Conservation (phyloP, 495 filamentous ascomycete genomes). For the Chaetomium fimeti region DNA sequence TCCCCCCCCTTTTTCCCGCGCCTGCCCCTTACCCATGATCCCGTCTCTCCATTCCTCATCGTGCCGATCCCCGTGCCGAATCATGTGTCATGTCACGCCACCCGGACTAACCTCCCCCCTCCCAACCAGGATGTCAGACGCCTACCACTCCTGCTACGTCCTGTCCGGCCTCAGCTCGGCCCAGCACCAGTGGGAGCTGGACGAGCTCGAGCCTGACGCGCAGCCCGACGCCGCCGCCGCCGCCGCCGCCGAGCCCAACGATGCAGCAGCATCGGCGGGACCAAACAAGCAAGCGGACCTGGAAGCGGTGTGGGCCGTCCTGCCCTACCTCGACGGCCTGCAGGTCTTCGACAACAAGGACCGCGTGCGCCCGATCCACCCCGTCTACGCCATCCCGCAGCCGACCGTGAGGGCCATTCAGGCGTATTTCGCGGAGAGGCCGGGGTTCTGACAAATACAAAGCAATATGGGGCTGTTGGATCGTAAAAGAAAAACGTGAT, state of each 20-base stretch:
- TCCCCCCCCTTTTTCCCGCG: conserved; percentile 6
- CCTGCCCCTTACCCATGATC: not conserved
- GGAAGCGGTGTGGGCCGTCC: conserved; percentile 56
- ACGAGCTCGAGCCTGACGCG: conserved; percentile 11
- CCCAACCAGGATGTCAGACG: conserved; percentile 63
- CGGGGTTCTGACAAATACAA: conserved; percentile 43
- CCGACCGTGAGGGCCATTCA: conserved; percentile 61
- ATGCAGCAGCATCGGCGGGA: not conserved
- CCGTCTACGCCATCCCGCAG: conserved; percentile 81
- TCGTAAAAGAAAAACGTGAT: no score
- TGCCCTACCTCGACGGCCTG: conserved; percentile 47
- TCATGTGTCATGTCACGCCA: conserved; percentile 5
- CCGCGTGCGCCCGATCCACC: conserved; percentile 63
- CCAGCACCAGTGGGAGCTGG: conserved; percentile 71
- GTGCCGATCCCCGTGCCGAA: conserved; percentile 4
- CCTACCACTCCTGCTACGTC: conserved; percentile 90
- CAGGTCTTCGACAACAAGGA: conserved; percentile 54
- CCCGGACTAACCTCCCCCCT: not conserved
- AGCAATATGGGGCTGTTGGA: no score
- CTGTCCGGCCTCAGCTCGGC: conserved; percentile 79
- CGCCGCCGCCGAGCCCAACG: not conserved
- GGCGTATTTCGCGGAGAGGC: conserved; percentile 60
- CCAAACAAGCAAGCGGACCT: conserved; percentile 18
- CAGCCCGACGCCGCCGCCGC: no score
- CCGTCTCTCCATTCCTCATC: not conserved